A percentile compares a stretch with the other conserved stretches of the same genome.
These are phyloP conservation scores for Colletotrichum higginsianum DNA, from an alignment of 2,329 filamentous ascomycete genomes.

Conservation along the genomic window DNA sequence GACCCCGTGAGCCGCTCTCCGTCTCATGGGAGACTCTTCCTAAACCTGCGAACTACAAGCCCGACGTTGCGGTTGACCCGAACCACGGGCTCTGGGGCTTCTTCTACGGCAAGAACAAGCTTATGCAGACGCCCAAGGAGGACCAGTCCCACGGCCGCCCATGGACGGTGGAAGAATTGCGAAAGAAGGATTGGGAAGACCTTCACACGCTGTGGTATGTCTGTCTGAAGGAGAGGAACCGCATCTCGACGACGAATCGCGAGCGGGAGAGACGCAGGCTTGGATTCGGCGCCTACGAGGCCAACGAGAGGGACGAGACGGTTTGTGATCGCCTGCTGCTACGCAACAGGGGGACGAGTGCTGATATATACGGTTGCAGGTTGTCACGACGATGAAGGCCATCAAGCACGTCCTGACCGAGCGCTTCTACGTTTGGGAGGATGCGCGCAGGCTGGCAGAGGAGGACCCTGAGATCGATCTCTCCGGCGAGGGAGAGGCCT, in stretches of 20 bases:
- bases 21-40: slow-evolving; percentile 82
- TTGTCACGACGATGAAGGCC: slow-evolving; percentile 81
- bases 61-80: slow-evolving; percentile 72
- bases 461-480: slow-evolving; percentile 78
- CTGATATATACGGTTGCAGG: slow-evolving; percentile 62
- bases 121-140: slow-evolving; percentile 81
- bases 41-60: slow-evolving; percentile 76
- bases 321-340: slow-evolving; percentile 65
- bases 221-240: slow-evolving; percentile 91
- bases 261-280: slow-evolving; percentile 79
- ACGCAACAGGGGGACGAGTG: not conserved
- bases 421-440: slow-evolving; percentile 89
- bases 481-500: slow-evolving; percentile 63
- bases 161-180: slow-evolving; percentile 89
- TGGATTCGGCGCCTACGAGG: slow-evolving; percentile 82
- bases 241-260: slow-evolving; percentile 81
- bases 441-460: slow-evolving; percentile 77
- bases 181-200: slow-evolving; percentile 93
- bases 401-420: slow-evolving; percentile 92
- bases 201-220: slow-evolving; percentile 95
- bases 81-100: slow-evolving; percentile 95
- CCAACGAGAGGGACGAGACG: slow-evolving; percentile 72
- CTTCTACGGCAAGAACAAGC: slow-evolving; percentile 79
- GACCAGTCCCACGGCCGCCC: slow-evolving; percentile 81
- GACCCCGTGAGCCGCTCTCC: slow-evolving; percentile 80